These are phyloP conservation scores for Backusella liffmaniae DNA, from an alignment of 192 early-diverging fungal species.

Conservation along the genomic window DNA sequence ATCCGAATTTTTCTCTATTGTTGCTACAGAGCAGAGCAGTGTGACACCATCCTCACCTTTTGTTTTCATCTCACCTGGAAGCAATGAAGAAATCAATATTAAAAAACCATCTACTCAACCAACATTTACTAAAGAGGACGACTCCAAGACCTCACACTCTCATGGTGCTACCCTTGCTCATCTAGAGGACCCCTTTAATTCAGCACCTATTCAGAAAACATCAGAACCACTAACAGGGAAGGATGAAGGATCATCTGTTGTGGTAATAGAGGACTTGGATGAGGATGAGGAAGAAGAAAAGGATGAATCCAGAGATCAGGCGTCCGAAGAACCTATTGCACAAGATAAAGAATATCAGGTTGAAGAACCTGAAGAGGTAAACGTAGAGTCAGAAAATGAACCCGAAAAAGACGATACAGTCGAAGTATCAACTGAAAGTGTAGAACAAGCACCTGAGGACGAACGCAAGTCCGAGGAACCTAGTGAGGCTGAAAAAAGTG, in stretches of 20 bases:
- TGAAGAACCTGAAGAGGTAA: neutral
- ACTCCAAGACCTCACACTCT: neutral
- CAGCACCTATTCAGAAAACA: neutral
- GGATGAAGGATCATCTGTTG: neutral
- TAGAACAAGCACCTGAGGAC: neutral
- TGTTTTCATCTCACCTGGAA: neutral
- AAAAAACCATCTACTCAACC: neutral
- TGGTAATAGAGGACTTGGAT: neutral
- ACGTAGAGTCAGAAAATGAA: neutral
- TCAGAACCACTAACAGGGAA: neutral
- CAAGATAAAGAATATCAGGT: neutral
- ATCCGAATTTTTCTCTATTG: neutral
- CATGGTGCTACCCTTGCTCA: neutral
- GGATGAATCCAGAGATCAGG: neutral
- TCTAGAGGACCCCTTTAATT: neutral
- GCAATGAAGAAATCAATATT: neutral
- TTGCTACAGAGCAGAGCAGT: neutral
- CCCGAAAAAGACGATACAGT: neutral
- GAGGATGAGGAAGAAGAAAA: neutral
- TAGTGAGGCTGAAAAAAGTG: neutral
- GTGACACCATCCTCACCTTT: neutral
- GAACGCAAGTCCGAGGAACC: neutral
- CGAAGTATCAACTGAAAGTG: neutral
- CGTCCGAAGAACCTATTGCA: neutral
- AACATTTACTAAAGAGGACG: neutral